Evolutionary conservation across 805 yeast genomes (phyloP), one percentile per base, ranked within the genome.

Genomic region (Candida michaelii): DNA sequence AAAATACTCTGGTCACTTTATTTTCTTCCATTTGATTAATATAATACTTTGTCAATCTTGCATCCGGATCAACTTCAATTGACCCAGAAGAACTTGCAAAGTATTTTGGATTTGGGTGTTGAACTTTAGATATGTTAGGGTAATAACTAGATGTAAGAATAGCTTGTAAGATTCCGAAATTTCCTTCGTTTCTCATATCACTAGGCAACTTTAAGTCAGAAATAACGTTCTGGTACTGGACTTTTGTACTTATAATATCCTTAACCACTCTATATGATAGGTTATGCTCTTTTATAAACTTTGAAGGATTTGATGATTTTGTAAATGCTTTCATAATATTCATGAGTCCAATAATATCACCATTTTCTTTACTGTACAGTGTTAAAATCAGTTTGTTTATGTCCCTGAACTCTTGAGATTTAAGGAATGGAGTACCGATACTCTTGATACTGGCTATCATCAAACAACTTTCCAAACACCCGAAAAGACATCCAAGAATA

Each of bases 51-150:
- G 49, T 43, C 18, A 46, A 42, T 21, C 33, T 33, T 4, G 90
- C 85, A 55, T 90, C 97, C 0, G 89, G 86, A 53, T 90, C 96
- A n/a, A 80, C 73, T 41, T 86, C 90, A 33, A 91, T 74, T 0
- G 97, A 77, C 16, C 99, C 99, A 0, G 81, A 74, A 25, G 82
- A 66, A 1, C 88, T 79, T 27, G 81, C 76, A 33, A 80, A 65
- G 58, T 66, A 91, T 54, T 85, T 87, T 3, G 90, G 79, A 47
- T 88, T 89, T 0, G 98, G 97, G 15, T 79, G 66, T 53, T 85
- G 89, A 3, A 89, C 86, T 47, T 88, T 73, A 0, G 93, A 90
- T 25, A 89, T 69, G 42, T 85, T 84, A 0, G 98, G 98, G 54
- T 84, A 86, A 52, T 83, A 78, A 0, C 96, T 75, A 2, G 95